These are phyloP conservation scores for Lodderomyces margitis DNA, from an alignment of 1,139 yeast species.

Conservation along the genomic window DNA sequence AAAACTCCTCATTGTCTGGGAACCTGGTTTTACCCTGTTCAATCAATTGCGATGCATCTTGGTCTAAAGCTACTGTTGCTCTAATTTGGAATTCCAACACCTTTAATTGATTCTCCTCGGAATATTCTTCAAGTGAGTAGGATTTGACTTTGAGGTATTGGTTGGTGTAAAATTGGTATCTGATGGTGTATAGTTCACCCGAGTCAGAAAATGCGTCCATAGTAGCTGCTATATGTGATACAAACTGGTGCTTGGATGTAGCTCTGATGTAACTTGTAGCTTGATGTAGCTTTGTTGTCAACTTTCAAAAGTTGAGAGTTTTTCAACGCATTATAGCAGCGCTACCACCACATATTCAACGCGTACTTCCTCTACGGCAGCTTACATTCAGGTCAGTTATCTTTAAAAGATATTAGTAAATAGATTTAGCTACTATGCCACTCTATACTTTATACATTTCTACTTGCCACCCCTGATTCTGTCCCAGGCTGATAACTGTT, in stretches of 20 bases:
- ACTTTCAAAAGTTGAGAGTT: background rate
- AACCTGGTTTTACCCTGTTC: conserved; percentile 36
- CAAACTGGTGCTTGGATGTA: background rate
- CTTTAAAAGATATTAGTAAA: too few species aligned
- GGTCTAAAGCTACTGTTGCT: conserved; percentile 37
- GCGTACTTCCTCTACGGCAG: too few species aligned
- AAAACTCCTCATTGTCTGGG: conserved; percentile 37
- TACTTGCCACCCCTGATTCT: conserved; percentile 10
- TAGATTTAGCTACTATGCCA: too few species aligned
- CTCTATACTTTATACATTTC: background rate
- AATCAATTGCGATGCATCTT: conserved; percentile 43
- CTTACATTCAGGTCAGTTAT: too few species aligned
- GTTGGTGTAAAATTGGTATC: conserved; percentile 48
- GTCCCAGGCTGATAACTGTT: conserved; percentile 16
- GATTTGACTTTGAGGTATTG: conserved; percentile 41
- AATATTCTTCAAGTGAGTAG: conserved; percentile 33
- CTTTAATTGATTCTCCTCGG: conserved; percentile 35
- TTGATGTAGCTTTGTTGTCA: conserved; percentile 8
- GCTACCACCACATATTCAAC: background rate
- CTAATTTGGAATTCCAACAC: conserved; percentile 45
- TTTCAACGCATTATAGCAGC: background rate
- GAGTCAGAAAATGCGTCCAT: conserved; percentile 44
- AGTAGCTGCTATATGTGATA: too few species aligned
- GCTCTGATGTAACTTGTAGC: too few species aligned
- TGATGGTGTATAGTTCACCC: conserved; percentile 42